phyloP scores from a whole-genome alignment of 169 alveolate species.

The Eimeria falciformis region DNA sequence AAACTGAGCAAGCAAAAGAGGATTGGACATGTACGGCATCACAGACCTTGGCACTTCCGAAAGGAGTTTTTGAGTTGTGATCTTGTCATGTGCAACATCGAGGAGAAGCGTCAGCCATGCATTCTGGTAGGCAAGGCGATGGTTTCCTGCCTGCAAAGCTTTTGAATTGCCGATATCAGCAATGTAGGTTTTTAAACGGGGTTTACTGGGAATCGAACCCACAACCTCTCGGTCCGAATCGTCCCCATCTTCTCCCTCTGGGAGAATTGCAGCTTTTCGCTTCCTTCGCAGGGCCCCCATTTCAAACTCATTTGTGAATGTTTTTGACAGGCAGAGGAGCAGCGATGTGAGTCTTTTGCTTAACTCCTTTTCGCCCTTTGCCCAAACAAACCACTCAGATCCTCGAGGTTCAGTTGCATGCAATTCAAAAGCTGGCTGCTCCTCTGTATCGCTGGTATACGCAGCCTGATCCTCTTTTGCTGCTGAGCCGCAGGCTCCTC shows the following conservation, averaged over 20 bases:
- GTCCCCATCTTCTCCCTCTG: not conserved
- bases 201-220: no score
- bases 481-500: not conserved
- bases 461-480: not conserved
- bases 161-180: not conserved
- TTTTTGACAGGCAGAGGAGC: not conserved
- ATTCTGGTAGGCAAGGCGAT: slow-evolving; percentile 31
- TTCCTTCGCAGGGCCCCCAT: not conserved
- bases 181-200: slow-evolving; percentile 11
- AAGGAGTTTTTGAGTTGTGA: slow-evolving; percentile 21
- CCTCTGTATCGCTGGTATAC: no score
- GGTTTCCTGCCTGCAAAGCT: not conserved
- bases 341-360: slow-evolving; percentile 41
- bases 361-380: slow-evolving; percentile 8
- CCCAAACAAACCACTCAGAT: not conserved
- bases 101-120: slow-evolving; percentile 71
- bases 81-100: not conserved
- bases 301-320: not conserved
- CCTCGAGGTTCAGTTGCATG: not conserved
- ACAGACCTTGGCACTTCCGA: not conserved
- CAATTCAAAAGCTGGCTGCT: no score
- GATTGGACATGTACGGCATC: slow-evolving; percentile 67
- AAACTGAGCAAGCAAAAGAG: slow-evolving; percentile 68
- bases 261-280: not conserved
- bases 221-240: not conserved